These are phyloP conservation scores for Apiotrichum gracile DNA, from an alignment of 1,284 basidiomycete genomes.

Conservation along the genomic window DNA sequence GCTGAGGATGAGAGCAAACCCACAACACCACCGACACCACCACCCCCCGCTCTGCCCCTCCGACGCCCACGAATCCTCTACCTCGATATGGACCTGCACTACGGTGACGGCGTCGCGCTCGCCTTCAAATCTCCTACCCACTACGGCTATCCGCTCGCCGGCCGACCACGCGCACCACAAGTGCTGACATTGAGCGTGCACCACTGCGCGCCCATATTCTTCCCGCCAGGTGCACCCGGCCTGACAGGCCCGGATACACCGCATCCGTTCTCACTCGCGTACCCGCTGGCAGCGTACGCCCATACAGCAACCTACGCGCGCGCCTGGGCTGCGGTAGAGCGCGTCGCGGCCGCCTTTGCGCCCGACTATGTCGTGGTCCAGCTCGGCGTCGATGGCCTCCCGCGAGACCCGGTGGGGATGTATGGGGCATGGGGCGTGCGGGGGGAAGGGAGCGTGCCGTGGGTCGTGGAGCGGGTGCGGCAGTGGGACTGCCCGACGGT, in stretches of 20 bases:
- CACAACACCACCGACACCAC: too few species aligned
- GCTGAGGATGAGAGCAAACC: too few species aligned
- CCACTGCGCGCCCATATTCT: constrained; percentile 74
- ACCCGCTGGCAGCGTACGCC: constrained; percentile 66
- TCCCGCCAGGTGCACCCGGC: constrained; percentile 52
- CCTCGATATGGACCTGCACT: constrained; percentile 86
- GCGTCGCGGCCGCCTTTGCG: constrained; percentile 57
- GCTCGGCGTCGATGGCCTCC: constrained; percentile 78
- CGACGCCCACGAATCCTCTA: constrained; percentile 68
- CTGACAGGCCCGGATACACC: constrained; percentile 51
- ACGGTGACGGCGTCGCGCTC: constrained; percentile 71
- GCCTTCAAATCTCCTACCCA: constrained; percentile 56
- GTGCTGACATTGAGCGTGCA: constrained; percentile 80
- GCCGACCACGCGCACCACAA: constrained; percentile 41
- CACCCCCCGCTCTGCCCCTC: background rate
- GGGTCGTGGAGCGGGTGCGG: constrained; percentile 59
- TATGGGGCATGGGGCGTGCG: constrained; percentile 69
- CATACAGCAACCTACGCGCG: constrained; percentile 57
- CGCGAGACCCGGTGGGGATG: constrained; percentile 65
- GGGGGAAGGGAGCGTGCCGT: constrained; percentile 61
- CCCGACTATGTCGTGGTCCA: constrained; percentile 79
- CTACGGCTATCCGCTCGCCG: constrained; percentile 7
- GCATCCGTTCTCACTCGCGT: constrained; percentile 67
- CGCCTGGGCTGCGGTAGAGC: constrained; percentile 61
- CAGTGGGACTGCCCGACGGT: constrained; percentile 58